phyloP scores from a whole-genome alignment of 192 early-diverging fungal genomes.

The Endogone sp. region DNA sequence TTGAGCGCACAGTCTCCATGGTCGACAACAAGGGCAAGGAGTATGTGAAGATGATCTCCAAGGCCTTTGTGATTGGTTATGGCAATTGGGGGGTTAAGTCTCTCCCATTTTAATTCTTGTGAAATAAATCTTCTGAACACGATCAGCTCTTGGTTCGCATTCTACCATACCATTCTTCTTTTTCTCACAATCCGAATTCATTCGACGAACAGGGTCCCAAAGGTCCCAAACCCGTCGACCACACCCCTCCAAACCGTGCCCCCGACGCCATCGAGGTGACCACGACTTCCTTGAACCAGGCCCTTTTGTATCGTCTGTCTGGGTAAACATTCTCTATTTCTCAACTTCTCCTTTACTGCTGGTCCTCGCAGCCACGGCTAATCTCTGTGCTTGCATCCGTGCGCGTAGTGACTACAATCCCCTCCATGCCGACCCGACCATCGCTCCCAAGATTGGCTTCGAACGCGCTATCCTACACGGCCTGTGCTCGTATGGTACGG shows the following conservation, averaged over 20 bases:
- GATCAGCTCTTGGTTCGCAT: too few relatives aligned
- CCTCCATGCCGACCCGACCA: conserved; percentile 64
- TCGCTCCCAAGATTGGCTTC: conserved; percentile 66
- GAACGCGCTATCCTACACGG: conserved; percentile 73
- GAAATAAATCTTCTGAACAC: too few relatives aligned
- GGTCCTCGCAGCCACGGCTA: not conserved
- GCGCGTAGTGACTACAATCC: conserved; percentile 67
- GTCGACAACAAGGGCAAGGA: conserved; percentile 47
- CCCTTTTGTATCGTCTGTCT: conserved; percentile 68
- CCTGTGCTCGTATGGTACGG: conserved; percentile 55
- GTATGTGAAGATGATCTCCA: conserved; percentile 42
- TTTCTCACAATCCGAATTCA: not conserved
- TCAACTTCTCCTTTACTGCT: conserved; percentile 4
- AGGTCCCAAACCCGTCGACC: conserved; percentile 51
- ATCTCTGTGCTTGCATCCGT: not conserved
- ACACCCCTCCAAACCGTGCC: conserved; percentile 46
- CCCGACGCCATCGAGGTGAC: conserved; percentile 54
- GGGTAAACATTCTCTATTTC: conserved; percentile 42
- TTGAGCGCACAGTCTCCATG: conserved; percentile 50
- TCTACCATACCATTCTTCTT: too few relatives aligned
- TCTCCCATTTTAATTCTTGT: too few relatives aligned
- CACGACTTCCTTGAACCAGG: conserved; percentile 47
- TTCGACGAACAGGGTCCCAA: conserved; percentile 49
- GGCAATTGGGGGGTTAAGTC: conserved; percentile 62
- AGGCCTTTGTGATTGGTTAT: conserved; percentile 63